phyloP scores from a whole-genome alignment of 768 basidiomycete genomes.

The Russula dissimulans region DNA sequence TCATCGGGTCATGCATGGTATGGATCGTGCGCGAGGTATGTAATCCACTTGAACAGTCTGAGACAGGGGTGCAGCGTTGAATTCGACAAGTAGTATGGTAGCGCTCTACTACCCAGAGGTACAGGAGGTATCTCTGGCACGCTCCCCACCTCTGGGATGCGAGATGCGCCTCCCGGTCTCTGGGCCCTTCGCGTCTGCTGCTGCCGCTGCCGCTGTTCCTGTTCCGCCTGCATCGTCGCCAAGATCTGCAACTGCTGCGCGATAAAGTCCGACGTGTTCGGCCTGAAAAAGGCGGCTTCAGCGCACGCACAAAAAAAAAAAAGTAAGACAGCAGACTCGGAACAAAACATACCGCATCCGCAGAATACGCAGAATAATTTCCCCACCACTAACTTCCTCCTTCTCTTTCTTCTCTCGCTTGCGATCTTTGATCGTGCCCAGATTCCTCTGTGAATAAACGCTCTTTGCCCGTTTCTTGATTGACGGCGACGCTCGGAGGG shows the following conservation, averaged over 20 bases:
- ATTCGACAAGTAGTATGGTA: not conserved
- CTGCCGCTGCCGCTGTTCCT: slow-evolving; percentile 61
- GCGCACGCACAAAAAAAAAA: not conserved
- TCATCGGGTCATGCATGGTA: slow-evolving; percentile 16
- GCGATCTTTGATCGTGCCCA: slow-evolving; percentile 90
- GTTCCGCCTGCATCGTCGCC: slow-evolving; percentile 73
- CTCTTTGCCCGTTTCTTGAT: slow-evolving; percentile 88
- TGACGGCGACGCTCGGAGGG: slow-evolving; percentile 60
- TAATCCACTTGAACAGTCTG: slow-evolving; percentile 18
- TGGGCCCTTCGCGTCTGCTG: slow-evolving; percentile 49
- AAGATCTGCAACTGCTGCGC: slow-evolving; percentile 79
- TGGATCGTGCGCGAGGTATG: slow-evolving; percentile 24
- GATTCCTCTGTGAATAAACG: slow-evolving; percentile 84
- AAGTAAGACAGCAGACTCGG: not conserved
- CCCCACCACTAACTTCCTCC: slow-evolving; percentile 63
- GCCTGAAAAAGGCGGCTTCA: slow-evolving; percentile 32
- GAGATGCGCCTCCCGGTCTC: slow-evolving; percentile 34
- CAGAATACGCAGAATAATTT: slow-evolving; percentile 90
- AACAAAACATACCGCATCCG: slow-evolving; percentile 71
- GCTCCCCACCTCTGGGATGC: slow-evolving; percentile 24
- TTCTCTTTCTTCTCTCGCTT: slow-evolving; percentile 88
- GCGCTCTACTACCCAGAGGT: slow-evolving; percentile 1
- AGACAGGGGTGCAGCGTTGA: not conserved
- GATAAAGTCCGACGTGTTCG: slow-evolving; percentile 79
- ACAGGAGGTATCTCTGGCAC: slow-evolving; percentile 23